phyloP scores from a whole-genome alignment of 768 basidiomycete species.

The Lactarius evosmus region DNA sequence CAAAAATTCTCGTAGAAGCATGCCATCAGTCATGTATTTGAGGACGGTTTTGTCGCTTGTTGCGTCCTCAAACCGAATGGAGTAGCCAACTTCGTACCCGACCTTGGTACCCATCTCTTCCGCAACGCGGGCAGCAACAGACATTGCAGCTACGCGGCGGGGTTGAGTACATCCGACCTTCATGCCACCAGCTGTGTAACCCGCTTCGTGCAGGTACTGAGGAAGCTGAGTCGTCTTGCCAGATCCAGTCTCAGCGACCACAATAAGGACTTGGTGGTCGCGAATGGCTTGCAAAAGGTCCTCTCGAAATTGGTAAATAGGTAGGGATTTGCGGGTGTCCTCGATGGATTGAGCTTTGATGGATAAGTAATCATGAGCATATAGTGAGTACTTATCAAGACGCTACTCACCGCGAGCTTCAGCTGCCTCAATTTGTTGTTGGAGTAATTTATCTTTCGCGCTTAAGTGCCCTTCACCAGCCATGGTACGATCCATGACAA shows the following conservation, averaged over 20 bases:
- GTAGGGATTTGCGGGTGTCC: constrained; percentile 88
- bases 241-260: constrained; percentile 97
- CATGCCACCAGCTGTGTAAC: constrained; percentile 81
- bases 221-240: constrained; percentile 99
- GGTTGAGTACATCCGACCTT: constrained; percentile 98
- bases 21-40: constrained; percentile 99
- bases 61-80: constrained; percentile 98
- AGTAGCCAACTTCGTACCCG: constrained; percentile 99
- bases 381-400: constrained; percentile 5
- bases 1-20: constrained; percentile 94
- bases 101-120: constrained; percentile 98
- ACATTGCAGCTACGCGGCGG: constrained; percentile 98
- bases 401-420: constrained; percentile 72
- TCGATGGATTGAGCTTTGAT: constrained; percentile 81
- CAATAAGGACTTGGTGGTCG: constrained; percentile 92
- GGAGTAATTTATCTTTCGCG: constrained; percentile 79
- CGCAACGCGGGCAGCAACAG: constrained; percentile 96
- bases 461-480: constrained; percentile 68
- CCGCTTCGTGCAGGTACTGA: constrained; percentile 97
- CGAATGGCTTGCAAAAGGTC: constrained; percentile 85
- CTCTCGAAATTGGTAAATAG: constrained; percentile 87
- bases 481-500: constrained; percentile 78
- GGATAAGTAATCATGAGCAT: constrained; percentile 4
- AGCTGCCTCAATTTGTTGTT: constrained; percentile 87
- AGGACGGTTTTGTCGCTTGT: constrained; percentile 98